Percentiles rank a stretch among this genome's conserved stretches.
phyloP scores from a whole-genome alignment of 805 yeast species.

The Starmerella vaccinii region DNA sequence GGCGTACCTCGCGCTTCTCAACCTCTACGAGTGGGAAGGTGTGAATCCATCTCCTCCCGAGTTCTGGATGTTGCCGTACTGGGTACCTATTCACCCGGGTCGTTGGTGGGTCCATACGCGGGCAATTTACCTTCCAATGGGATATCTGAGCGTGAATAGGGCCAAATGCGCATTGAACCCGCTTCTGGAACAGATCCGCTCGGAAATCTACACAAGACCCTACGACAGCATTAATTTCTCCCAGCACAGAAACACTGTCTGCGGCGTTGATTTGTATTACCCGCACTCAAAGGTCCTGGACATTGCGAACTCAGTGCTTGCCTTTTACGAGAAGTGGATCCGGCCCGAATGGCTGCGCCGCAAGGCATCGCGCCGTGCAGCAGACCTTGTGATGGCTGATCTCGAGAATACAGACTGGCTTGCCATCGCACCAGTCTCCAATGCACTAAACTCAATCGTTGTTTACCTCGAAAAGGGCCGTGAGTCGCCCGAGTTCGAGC shows the following conservation, averaged over 20 bases:
- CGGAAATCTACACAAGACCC: conserved; percentile 63
- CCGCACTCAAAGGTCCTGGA: conserved; percentile 73
- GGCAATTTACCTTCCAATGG: conserved; percentile 78
- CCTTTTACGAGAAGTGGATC: conserved; percentile 54
- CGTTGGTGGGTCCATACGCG: conserved; percentile 99
- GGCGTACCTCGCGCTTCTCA: conserved; percentile 72
- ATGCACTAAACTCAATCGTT: conserved; percentile 71
- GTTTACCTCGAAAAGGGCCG: conserved; percentile 60
- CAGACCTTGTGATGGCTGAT: conserved; percentile 63
- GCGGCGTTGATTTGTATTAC: conserved; percentile 86
- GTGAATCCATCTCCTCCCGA: conserved; percentile 98
- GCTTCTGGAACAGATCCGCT: conserved; percentile 53
- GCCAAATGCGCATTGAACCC: conserved; percentile 53
- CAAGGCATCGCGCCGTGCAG: conserved; percentile 42
- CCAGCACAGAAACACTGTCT: conserved; percentile 67
- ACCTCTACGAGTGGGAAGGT: conserved; percentile 87
- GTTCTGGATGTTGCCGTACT: conserved; percentile 76
- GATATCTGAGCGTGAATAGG: conserved; percentile 57
- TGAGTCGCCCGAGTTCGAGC: conserved; percentile 49
- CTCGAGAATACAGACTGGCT: conserved; percentile 65
- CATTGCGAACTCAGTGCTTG: conserved; percentile 48
- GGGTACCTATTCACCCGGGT: conserved; percentile 80
- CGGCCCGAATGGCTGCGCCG: conserved; percentile 67
- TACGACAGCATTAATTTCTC: conserved; percentile 60
- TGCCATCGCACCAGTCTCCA: conserved; percentile 89